Percentiles rank a stretch among this genome's conserved stretches.
phyloP scores from a whole-genome alignment of 2,329 filamentous ascomycete genomes.

The Phoma sp. region DNA sequence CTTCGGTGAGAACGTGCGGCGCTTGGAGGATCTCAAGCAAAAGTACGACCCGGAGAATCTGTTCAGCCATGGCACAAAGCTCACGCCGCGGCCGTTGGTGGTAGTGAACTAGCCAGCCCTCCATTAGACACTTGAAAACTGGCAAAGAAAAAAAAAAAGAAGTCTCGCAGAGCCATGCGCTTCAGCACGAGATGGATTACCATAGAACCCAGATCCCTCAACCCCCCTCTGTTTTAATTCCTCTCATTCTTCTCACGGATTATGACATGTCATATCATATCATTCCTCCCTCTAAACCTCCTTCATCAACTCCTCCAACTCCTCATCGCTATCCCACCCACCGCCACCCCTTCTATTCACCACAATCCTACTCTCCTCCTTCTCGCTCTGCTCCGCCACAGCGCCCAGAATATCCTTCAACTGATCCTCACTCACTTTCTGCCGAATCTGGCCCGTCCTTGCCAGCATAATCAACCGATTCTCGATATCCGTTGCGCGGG shows the following conservation, averaged over 20 bases:
- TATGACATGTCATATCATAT: not conserved
- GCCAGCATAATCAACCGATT: constrained; percentile 92
- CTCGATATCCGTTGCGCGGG: constrained; percentile 87
- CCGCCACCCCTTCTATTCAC: constrained; percentile 82
- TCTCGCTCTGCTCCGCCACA: constrained; percentile 74
- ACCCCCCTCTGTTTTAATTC: not conserved
- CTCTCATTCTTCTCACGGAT: not conserved
- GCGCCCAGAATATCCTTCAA: constrained; percentile 89
- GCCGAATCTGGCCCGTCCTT: constrained; percentile 80
- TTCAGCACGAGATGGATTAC: too few relatives aligned
- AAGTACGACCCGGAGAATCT: constrained; percentile 45
- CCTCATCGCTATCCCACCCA: constrained; percentile 79
- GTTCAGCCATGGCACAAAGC: constrained; percentile 37
- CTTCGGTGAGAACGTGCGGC: constrained; percentile 42
- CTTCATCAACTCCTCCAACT: constrained; percentile 62
- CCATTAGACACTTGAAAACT: not conserved
- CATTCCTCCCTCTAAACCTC: constrained; percentile 33
- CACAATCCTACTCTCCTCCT: constrained; percentile 74
- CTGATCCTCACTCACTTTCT: constrained; percentile 90
- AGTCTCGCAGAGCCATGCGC: too few relatives aligned
- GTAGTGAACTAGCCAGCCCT: constrained; percentile 22
- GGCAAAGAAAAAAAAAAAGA: too few relatives aligned
- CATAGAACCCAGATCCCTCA: not conserved
- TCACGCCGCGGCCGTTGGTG: constrained; percentile 28
- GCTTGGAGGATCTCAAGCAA: constrained; percentile 40